A percentile compares a stretch with the other conserved stretches of the same genome.
phyloP scores from a whole-genome alignment of 306 rosid species.

The Rosa persica region DNA sequence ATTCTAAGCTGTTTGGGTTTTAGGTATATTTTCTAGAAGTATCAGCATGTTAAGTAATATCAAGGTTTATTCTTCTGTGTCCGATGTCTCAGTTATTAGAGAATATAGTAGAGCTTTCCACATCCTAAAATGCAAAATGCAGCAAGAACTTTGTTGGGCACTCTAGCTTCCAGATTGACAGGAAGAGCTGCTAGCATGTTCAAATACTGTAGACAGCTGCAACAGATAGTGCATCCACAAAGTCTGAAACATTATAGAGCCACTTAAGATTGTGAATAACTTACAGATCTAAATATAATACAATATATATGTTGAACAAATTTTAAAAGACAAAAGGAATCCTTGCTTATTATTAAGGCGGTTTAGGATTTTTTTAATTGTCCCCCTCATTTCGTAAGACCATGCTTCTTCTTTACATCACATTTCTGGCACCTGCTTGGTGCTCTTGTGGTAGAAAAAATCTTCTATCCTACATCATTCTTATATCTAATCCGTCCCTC shows the following conservation, averaged over 20 bases:
- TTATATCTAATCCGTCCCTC: too few species aligned
- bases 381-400: too few species aligned
- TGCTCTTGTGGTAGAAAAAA: too few species aligned
- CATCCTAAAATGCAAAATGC: conserved; percentile 48
- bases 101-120: conserved; percentile 41
- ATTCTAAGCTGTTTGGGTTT: background rate
- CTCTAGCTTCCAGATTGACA: conserved; percentile 19
- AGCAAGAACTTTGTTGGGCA: conserved; percentile 46
- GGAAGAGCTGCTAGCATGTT: conserved; percentile 57
- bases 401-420: background rate
- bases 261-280: background rate
- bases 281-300: background rate
- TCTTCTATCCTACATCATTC: too few species aligned
- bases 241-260: conserved; percentile 44
- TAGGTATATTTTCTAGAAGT: background rate
- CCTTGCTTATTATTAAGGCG: background rate
- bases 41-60: background rate
- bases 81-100: background rate
- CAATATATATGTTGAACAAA: background rate
- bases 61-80: background rate
- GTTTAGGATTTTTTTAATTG: background rate
- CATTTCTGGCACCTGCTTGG: too few species aligned
- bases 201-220: conserved; percentile 43
- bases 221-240: conserved; percentile 65
- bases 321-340: background rate